These are phyloP conservation scores for Leccinum barrowsii DNA, from an alignment of 768 basidiomycete species.

Conservation along the genomic window DNA sequence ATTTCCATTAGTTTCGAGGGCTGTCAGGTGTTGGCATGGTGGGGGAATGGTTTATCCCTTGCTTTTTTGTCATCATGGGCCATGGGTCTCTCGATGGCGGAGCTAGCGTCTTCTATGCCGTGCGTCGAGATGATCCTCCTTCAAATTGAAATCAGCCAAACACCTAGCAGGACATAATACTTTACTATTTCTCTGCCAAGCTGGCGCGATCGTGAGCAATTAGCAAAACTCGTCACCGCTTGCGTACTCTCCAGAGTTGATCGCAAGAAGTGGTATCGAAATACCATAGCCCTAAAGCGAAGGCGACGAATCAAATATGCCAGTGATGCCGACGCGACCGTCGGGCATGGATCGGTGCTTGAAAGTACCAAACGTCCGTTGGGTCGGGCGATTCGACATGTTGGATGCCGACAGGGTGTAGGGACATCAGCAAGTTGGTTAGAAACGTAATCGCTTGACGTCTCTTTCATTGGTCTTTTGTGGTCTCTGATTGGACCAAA, in stretches of 20 bases:
- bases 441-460: too few species aligned
- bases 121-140: conserved; percentile 33
- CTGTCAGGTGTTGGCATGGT: conserved; percentile 50
- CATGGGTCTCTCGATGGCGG: conserved; percentile 60
- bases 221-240: conserved; percentile 34
- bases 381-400: conserved; percentile 32
- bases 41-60: conserved; percentile 73
- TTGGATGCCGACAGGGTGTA: conserved; percentile 32
- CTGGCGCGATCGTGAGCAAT: conserved; percentile 28
- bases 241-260: conserved; percentile 42
- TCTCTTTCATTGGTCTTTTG: too few species aligned
- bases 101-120: conserved; percentile 74
- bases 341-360: conserved; percentile 21
- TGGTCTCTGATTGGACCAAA: too few species aligned
- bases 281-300: conserved; percentile 24
- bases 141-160: too few species aligned
- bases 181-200: too few species aligned
- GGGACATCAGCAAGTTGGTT: too few species aligned
- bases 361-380: conserved; percentile 26
- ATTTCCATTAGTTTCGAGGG: too few species aligned
- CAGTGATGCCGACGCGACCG: conserved; percentile 24
- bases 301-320: conserved; percentile 16
- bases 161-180: too few species aligned
- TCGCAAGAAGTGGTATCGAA: conserved; percentile 34
- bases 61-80: conserved; percentile 63